Base-by-base conservation (phyloP, 2,329 filamentous ascomycete species). In the Aspergillus sp. region DNA sequence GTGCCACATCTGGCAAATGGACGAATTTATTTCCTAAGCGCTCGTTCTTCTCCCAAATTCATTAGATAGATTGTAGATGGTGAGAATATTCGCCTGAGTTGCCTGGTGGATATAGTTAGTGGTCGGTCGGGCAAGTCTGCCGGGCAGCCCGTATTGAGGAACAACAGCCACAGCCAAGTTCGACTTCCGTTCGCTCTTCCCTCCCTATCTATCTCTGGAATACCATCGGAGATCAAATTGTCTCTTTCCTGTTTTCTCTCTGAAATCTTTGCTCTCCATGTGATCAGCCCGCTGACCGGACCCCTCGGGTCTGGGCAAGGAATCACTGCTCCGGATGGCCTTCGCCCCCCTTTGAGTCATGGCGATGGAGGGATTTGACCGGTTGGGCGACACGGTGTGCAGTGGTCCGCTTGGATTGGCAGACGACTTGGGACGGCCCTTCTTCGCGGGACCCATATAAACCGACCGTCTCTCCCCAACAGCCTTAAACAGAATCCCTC, bases 381-480 rank as follows among this genome's bases (percentile, higher is more conserved):
- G 21, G 25, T 30, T 30, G 25, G 47, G n/a, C 23, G 25, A 30
- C 47, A 50, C 47, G 47, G 47, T 50, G 47, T 10, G 47, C 47
- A 30, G 47, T 50, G 25, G 47, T 50, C 47, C 47, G 47, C 25
- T 30, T 50, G 47, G 47, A 50, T 50, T 50, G 47, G 47, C 45
- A 49, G 45, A 49, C 10, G 41, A 7, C 41, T 28, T 30, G 10
- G 39, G 19, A 30, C 21, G 23, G 21, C 21, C 13, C 23, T n/a
- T 49, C 47, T n/a, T 50, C 23, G 25, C 47, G 47, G 15, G 47
- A 13, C 25, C 23, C 23, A 50, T 50, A 50, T 30, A 50, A 32
- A 30, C n/a, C 25, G 28, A 12, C n/a, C 15, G 15, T 17, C n/a
- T 30, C 15, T 50, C 47, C 47, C 32, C 17, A 2, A 17, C 39